Percentiles rank a stretch among this genome's conserved stretches.
phyloP scores from a whole-genome alignment of 495 filamentous ascomycete species.

The Cercophora sp. region DNA sequence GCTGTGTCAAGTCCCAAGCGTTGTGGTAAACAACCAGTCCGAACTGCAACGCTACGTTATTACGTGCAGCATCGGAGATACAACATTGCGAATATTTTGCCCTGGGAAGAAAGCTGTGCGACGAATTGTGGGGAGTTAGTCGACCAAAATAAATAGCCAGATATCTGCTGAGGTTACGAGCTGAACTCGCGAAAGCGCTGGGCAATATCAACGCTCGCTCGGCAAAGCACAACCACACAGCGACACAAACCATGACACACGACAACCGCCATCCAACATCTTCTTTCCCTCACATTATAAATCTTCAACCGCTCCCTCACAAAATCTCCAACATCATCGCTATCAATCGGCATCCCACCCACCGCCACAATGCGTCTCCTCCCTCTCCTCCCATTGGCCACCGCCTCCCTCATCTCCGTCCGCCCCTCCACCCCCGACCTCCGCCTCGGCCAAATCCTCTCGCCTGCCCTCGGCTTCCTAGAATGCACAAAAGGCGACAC shows the following conservation, averaged over 20 bases:
- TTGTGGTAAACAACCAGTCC: too few species aligned
- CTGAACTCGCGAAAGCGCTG: neutral
- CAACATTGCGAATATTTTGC: too few species aligned
- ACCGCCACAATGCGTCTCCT: neutral
- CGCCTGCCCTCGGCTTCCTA: slow-evolving; percentile 14
- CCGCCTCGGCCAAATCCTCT: slow-evolving; percentile 10
- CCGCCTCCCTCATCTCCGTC: neutral
- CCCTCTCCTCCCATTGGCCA: neutral
- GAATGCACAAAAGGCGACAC: slow-evolving; percentile 12
- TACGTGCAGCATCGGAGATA: too few species aligned
- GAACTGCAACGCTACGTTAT: too few species aligned
- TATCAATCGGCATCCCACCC: neutral
- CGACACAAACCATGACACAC: too few species aligned
- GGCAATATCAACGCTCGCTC: neutral
- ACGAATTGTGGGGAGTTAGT: too few species aligned
- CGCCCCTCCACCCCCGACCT: slow-evolving; percentile 7
- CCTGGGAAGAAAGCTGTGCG: too few species aligned
- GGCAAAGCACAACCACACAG: neutral
- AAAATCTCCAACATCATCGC: neutral
- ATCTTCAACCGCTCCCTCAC: neutral
- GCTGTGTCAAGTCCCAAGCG: too few species aligned
- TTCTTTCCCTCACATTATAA: neutral
- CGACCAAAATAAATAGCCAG: too few species aligned
- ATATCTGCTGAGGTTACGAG: neutral
- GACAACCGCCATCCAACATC: neutral